Percentiles rank a stretch among this genome's conserved stretches.
Conservation (phyloP, 768 basidiomycete species). For the Suillus occidentalis region DNA sequence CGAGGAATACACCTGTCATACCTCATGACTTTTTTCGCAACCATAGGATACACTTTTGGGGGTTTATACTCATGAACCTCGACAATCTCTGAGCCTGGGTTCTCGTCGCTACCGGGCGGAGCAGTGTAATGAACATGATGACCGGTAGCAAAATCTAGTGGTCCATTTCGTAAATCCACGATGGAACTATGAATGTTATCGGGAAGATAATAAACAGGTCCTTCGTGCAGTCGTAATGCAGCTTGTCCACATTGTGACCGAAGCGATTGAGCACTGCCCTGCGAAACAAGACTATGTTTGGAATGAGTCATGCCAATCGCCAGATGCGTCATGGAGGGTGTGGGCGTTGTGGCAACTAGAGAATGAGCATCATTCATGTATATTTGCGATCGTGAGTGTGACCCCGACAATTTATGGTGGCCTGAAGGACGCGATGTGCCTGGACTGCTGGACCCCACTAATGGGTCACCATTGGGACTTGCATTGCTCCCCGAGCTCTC, state of each 20-base stretch:
- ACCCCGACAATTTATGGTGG: background rate
- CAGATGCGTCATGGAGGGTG: background rate
- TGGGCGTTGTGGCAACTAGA: background rate
- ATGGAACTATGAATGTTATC: background rate
- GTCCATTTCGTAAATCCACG: background rate
- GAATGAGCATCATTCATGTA: background rate
- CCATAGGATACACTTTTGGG: constrained; percentile 20
- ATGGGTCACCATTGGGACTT: background rate
- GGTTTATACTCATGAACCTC: background rate
- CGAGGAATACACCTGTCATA: constrained; percentile 4
- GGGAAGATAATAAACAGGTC: background rate
- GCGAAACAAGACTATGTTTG: background rate
- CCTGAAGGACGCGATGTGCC: background rate
- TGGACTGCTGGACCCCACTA: background rate
- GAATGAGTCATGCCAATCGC: background rate
- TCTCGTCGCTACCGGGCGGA: constrained; percentile 3
- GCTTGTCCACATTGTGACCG: background rate
- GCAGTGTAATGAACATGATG: background rate
- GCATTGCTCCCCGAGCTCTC: background rate
- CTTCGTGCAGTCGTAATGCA: background rate
- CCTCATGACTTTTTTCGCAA: constrained; percentile 14
- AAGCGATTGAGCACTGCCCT: background rate
- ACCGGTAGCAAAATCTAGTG: background rate
- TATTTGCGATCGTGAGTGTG: background rate
- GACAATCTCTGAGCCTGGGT: constrained; percentile 8